Percentiles rank a stretch among this genome's conserved stretches.
Evolutionary conservation across 345 rosid species (phyloP).

Genomic region (Eutrema japonicum): DNA sequence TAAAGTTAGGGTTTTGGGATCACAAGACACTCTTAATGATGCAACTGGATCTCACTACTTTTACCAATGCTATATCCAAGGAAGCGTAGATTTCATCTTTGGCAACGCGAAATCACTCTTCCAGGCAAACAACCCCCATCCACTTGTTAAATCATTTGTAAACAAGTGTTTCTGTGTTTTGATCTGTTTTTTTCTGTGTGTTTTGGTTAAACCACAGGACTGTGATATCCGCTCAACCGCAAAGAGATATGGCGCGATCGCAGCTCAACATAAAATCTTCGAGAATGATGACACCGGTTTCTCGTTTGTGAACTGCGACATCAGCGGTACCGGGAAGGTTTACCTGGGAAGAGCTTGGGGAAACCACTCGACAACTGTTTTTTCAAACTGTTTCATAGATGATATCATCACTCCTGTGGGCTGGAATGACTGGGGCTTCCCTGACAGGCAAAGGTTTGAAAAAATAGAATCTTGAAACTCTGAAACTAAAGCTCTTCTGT

Average conservation of each 20-base stretch:
- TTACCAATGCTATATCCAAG: conserved; percentile 69
- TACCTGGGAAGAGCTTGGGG: conserved; percentile 97
- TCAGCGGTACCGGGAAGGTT: conserved; percentile 76
- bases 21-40: conserved; percentile 92
- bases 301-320: conserved; percentile 72
- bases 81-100: conserved; percentile 83
- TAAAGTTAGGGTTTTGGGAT: conserved; percentile 66
- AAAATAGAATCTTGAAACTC: not conserved
- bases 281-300: conserved; percentile 75
- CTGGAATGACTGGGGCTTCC: conserved; percentile 85
- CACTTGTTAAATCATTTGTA: not conserved
- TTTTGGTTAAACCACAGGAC: conserved; percentile 48
- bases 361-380: conserved; percentile 68
- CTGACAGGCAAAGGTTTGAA: conserved; percentile 59
- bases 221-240: conserved; percentile 78
- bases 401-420: conserved; percentile 68
- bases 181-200: not conserved
- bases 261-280: conserved; percentile 81
- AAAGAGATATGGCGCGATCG: conserved; percentile 64
- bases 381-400: conserved; percentile 68
- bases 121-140: conserved; percentile 45
- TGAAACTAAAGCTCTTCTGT: conserved; percentile 6
- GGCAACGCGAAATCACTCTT: conserved; percentile 79
- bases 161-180: too few relatives aligned
- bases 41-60: conserved; percentile 82